Base-by-base conservation (phyloP, 202 grass and related monocot genomes). In the Panicum virgatum region DNA sequence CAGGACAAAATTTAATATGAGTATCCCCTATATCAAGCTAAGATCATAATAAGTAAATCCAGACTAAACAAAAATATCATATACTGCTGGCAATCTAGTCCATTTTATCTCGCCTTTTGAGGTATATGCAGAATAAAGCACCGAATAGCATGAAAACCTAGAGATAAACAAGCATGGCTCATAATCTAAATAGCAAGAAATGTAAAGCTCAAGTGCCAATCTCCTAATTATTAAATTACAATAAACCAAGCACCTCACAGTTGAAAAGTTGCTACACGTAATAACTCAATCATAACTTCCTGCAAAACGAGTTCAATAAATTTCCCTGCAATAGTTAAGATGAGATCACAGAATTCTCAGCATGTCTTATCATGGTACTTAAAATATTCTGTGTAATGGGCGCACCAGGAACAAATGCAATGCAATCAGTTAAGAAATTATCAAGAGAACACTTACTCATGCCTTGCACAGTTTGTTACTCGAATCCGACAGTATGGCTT, bases 281-380 rank as follows among this genome's bases (percentile, higher is more conserved):
- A 20, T 18, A 64, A 52, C 13, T 56, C 59, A 86, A 76, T 36
- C 19, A 66, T 72, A 34, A 73, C 22, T 44, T 66, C 57, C 30
- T 20, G 9, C 29, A 30, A 30, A 30, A 30, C 2, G 29, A 30
- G 29, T 30, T 30, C 29, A 2, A 30, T 30, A 30, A 30, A 30
- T 30, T 30, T 30, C 1, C 29, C 29, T 30, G 29, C 29, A 30
- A 30, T 30, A 30, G 29, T 30, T 30, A 30, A 30, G 29, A 30
- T 30, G 29, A 30, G 29, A 30, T 30, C 29, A 30, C 29, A 30
- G 29, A 30, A 30, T 30, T 30, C 29, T 2, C 29, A 30, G 29
- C 29, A 30, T 30, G 29, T 30, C 29, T 30, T 30, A 30, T 30
- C 29, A 30, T 30, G 29, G 29, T 30, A 30, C 29, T 30, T 30